Evolutionary conservation across 768 basidiomycete species (phyloP), one percentile per base, ranked within the genome.

Genomic region (Tylopilus subfusipes): DNA sequence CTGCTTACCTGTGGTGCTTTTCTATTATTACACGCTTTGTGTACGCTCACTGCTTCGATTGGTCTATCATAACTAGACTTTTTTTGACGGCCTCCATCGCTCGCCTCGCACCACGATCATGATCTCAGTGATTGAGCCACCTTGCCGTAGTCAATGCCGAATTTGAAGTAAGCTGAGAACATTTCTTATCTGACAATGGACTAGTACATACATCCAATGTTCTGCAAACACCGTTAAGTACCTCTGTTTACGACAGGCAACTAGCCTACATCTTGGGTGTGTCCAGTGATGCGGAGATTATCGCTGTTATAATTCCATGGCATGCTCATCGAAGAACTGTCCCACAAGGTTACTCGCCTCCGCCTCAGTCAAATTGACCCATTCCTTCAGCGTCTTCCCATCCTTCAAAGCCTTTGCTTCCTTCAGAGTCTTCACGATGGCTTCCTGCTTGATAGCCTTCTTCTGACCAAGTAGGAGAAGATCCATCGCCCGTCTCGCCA

Each of bases 401-500:
- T 67, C 65, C 25, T 42, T 54, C 12, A 59, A 44, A 8, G 7
- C 31, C 11, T 55, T 59, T 16, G 27, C 59, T 38, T 61, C 65
- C 22, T 43, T 55, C 13, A 65, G 51, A 2, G 22, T 33, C 9
- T 55, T 56, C n/a, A 14, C 30, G 39, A 67, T 11, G 5, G 22
- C 33, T 10, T 67, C 64, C 6, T 24, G 51, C 42, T 49, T 46
- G 12, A 67, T 25, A 3, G 48, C 25, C 42, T 29, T 45, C 31
- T 47, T 52, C 34, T 47, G 53, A 16, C 57, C 54, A 18, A 4
- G 50, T 25, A 57, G 4, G 10, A 67, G 47, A 36, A 65, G 52
- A 21, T 57, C 53, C 55, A 53, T 65, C 24, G 55, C 14, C 22
- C 48, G 33, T 16, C 16, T 65, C n/a, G 55, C 63, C 48, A 64